These are phyloP conservation scores for Schizonepeta tenuifolia DNA, from an alignment of 257 asterid genomes.

Conservation along the genomic window DNA sequence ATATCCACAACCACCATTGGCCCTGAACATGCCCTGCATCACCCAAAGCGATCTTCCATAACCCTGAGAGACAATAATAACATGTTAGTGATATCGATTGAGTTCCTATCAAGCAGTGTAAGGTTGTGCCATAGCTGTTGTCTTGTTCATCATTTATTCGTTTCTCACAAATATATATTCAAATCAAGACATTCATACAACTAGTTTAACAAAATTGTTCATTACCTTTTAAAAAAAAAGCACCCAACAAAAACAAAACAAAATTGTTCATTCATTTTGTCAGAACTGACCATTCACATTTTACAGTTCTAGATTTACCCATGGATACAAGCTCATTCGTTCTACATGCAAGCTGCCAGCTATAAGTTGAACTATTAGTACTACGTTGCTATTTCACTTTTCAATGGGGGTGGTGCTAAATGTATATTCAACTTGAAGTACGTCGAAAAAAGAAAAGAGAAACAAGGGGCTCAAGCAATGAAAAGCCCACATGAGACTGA, in stretches of 20 bases:
- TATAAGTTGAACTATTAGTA: too few species aligned
- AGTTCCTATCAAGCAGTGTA: constrained; percentile 10
- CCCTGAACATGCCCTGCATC: constrained; percentile 95
- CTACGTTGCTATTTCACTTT: too few species aligned
- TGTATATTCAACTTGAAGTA: too few species aligned
- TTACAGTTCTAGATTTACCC: neutral
- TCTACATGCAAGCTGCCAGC: too few species aligned
- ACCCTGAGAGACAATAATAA: constrained; percentile 56
- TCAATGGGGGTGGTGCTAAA: too few species aligned
- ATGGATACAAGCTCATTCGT: too few species aligned
- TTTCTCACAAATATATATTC: constrained; percentile 3
- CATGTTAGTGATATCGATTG: neutral
- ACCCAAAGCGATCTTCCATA: constrained; percentile 94
- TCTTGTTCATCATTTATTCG: neutral
- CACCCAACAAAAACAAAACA: too few species aligned
- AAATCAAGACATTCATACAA: constrained; percentile 1
- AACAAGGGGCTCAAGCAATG: constrained; percentile 17
- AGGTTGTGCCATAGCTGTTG: neutral
- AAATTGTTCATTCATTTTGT: constrained; percentile 4
- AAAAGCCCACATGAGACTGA: neutral
- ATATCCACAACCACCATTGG: constrained; percentile 91
- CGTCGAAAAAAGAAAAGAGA: too few species aligned
- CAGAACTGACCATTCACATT: neutral
- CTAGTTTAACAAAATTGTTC: constrained; percentile 4
- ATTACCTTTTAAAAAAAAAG: too few species aligned